phyloP scores from a whole-genome alignment of 108 stramenopile genomes.

The Skeletonema grethae region DNA sequence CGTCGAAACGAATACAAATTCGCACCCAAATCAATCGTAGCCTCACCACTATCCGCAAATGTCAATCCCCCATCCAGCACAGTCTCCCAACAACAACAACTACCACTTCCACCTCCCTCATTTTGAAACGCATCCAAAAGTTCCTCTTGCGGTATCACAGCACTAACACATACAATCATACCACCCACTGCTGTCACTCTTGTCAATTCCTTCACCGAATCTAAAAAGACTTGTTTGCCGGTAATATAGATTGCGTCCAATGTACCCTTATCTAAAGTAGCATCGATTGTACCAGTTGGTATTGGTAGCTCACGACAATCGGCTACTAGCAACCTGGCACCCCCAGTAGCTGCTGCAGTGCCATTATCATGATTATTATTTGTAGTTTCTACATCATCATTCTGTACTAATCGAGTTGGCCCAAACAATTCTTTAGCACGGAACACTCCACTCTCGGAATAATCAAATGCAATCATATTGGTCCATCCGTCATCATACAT shows the following conservation, averaged over 20 bases:
- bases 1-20: conserved; percentile 19
- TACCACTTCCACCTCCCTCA: not conserved
- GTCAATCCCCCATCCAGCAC: conserved; percentile 23
- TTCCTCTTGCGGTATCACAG: conserved; percentile 21
- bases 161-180: conserved; percentile 18
- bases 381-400: not conserved
- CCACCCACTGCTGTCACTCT: conserved; percentile 19
- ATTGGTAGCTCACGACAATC: conserved; percentile 7
- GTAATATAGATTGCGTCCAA: conserved; percentile 18
- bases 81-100: conserved; percentile 9
- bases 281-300: conserved; percentile 4
- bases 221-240: conserved; percentile 13
- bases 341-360: not conserved
- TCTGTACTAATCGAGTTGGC: not conserved
- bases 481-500: conserved; percentile 33
- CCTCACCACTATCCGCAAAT: conserved; percentile 32
- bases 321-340: not conserved
- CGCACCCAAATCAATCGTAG: conserved; percentile 34
- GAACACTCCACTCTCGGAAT: conserved; percentile 18
- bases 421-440: conserved; percentile 19
- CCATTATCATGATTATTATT: not conserved
- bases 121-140: conserved; percentile 20
- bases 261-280: conserved; percentile 12
- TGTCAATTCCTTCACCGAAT: conserved; percentile 21
- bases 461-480: conserved; percentile 31